Evolutionary conservation across 495 filamentous ascomycete species (phyloP), one percentile per base, ranked within the genome.

Genomic region (Xylaria acuta): DNA sequence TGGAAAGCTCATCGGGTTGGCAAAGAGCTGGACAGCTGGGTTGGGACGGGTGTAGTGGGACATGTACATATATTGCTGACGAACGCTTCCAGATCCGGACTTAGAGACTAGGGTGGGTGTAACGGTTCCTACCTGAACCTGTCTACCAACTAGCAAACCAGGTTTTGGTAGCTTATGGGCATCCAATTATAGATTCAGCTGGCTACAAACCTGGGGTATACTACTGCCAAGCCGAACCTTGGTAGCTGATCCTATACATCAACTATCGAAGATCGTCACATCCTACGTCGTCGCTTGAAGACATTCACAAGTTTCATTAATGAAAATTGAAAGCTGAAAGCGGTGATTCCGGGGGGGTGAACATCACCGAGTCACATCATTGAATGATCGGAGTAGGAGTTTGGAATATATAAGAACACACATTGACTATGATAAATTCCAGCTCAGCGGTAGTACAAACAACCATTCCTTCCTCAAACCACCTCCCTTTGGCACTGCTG

Each of bases 121-220:
- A 65, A 47, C 30, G 16, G 27, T 3, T 32, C 40, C 41, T 65
- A 34, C 63, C 38, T 60, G 58, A 60, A 22, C 20, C 32, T 22
- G 12, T 22, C 62, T n/a, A 34, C 27, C 7, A 47, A 45, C 25
- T 18, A 9, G 40, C 41, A 36, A 49, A 22, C 43, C 16, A 60
- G 34, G 27, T 45, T 22, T 38, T 30, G 4, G 5, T 20, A 65
- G 27, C 49, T 65, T 25, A n/a, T 5, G 16, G 12, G 27, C 27
- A n/a, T n/a, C 63, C 63, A 65, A 65, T 65, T 34, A 65, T 9
- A 20, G 25, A 5, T 47, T 45, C 6, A 65, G 63, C 63, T 49
- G 4, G 63, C 27, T 18, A 49, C 40, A 43, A 64, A 64, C 60
- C 4, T 40, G 60, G 60, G 60, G 38, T 47, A 49, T 47, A n/a